These are phyloP conservation scores for Peronospora tabacina DNA, from an alignment of 352 stramenopile genomes.

Conservation along the genomic window DNA sequence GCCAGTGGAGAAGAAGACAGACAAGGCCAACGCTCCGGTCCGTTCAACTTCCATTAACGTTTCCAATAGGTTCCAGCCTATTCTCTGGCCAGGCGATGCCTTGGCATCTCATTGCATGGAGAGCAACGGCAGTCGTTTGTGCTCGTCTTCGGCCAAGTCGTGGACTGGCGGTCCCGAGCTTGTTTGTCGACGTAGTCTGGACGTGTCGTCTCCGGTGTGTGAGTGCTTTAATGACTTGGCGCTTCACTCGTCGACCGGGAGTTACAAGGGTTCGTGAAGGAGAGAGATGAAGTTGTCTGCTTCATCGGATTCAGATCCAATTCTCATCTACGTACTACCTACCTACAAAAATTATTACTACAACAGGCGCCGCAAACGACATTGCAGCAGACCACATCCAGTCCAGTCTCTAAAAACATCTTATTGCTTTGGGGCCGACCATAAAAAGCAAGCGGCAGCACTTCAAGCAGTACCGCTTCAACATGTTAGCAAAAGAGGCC, in stretches of 20 bases:
- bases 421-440: slow-evolving; percentile 16
- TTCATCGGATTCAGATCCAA: background rate
- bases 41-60: slow-evolving; percentile 50
- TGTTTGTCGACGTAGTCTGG: slow-evolving; percentile 60
- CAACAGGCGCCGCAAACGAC: slow-evolving; percentile 4
- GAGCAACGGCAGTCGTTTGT: slow-evolving; percentile 21
- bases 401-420: slow-evolving; percentile 13
- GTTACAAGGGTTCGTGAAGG: slow-evolving; percentile 46
- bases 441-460: slow-evolving; percentile 23
- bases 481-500: slow-evolving; percentile 12
- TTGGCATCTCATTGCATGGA: slow-evolving; percentile 10
- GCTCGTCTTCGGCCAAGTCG: slow-evolving; percentile 51
- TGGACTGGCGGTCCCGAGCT: slow-evolving; percentile 41
- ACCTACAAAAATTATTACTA: slow-evolving; percentile 9
- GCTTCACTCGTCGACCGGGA: slow-evolving; percentile 49
- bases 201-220: slow-evolving; percentile 57
- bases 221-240: slow-evolving; percentile 55
- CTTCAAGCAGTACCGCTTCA: slow-evolving; percentile 16
- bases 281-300: slow-evolving; percentile 1
- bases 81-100: slow-evolving; percentile 27
- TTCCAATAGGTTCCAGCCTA: slow-evolving; percentile 33
- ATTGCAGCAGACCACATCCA: slow-evolving; percentile 1
- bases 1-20: slow-evolving; percentile 13
- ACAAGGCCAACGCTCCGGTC: slow-evolving; percentile 7
- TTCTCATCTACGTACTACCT: slow-evolving; percentile 3